Percentiles rank a stretch among this genome's conserved stretches.
phyloP scores from a whole-genome alignment of 2,329 filamentous ascomycete genomes.

The Colletotrichum horii region DNA sequence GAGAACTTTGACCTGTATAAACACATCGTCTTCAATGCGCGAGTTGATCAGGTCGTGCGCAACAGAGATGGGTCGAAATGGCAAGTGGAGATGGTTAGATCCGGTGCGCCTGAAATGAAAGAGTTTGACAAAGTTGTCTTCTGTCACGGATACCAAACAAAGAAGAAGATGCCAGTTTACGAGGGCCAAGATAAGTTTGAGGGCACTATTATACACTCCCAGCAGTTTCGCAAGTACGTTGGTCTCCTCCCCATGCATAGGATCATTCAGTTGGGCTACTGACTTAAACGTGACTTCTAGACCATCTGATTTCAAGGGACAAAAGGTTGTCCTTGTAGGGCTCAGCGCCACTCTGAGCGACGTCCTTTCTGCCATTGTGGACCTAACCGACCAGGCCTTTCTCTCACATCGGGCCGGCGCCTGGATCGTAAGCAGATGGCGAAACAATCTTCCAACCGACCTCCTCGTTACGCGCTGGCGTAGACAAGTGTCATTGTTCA shows the following conservation, averaged over 20 bases:
- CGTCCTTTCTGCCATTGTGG: constrained; percentile 36
- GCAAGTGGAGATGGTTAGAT: constrained; percentile 33
- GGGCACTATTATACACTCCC: constrained; percentile 44
- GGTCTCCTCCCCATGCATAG: neutral
- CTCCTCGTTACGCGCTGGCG: constrained; percentile 37
- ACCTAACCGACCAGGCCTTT: constrained; percentile 42
- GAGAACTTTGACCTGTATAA: constrained; percentile 40
- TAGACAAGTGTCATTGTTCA: constrained; percentile 31
- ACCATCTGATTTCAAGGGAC: constrained; percentile 39
- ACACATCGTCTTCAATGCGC: constrained; percentile 37
- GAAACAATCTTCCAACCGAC: constrained; percentile 39
- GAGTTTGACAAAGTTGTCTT: constrained; percentile 44
- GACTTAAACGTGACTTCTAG: constrained; percentile 1
- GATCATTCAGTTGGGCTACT: rapidly evolving
- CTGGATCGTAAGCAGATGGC: constrained; percentile 35
- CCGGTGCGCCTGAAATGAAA: constrained; percentile 24
- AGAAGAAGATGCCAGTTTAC: constrained; percentile 39
- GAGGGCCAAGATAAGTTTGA: constrained; percentile 39
- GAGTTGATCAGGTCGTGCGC: constrained; percentile 32
- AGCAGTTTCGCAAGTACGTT: constrained; percentile 35
- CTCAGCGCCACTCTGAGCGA: constrained; percentile 44
- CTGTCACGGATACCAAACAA: constrained; percentile 36
- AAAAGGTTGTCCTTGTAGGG: constrained; percentile 49
- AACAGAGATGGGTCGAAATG: constrained; percentile 34
- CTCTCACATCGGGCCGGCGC: constrained; percentile 45